Evolutionary conservation across 2,329 filamentous ascomycete genomes (phyloP).

Genomic region (Beauveria sp.): DNA sequence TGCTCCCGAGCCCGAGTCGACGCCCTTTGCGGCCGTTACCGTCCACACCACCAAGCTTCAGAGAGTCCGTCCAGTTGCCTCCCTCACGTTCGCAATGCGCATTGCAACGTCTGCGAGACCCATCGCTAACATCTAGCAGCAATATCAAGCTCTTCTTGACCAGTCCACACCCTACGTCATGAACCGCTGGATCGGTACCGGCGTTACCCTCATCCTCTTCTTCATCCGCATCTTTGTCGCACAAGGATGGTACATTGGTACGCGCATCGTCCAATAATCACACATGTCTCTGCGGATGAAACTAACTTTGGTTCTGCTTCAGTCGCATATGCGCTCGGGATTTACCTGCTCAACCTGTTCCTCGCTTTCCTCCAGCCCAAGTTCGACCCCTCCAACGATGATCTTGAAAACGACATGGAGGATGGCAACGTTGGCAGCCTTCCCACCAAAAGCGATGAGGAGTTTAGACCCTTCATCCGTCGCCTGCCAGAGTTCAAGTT

Average conservation of each 20-base stretch:
- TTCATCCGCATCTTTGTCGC: slow-evolving; percentile 82
- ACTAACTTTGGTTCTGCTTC: slow-evolving; percentile 9
- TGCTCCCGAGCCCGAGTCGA: slow-evolving; percentile 76
- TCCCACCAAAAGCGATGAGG: slow-evolving; percentile 92
- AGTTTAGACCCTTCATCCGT: slow-evolving; percentile 95
- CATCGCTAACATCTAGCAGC: slow-evolving; percentile 40
- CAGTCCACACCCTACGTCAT: slow-evolving; percentile 82
- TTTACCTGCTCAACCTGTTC: slow-evolving; percentile 98
- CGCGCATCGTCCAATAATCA: slow-evolving; percentile 14
- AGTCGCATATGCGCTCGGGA: slow-evolving; percentile 97
- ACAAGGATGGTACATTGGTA: slow-evolving; percentile 98
- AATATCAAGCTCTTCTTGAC: slow-evolving; percentile 92
- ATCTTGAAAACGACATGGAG: slow-evolving; percentile 89
- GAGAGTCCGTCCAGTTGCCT: slow-evolving; percentile 46
- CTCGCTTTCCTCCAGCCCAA: slow-evolving; percentile 97
- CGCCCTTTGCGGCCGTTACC: slow-evolving; percentile 83
- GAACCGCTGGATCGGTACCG: slow-evolving; percentile 90
- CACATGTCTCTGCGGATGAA: background rate
- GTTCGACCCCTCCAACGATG: slow-evolving; percentile 93
- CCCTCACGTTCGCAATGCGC: background rate
- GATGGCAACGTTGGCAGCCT: slow-evolving; percentile 76
- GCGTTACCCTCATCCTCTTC: slow-evolving; percentile 66
- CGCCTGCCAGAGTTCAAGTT: slow-evolving; percentile 99
- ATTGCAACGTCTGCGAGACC: background rate
- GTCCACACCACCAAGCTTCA: slow-evolving; percentile 72